Evolutionary conservation across 768 basidiomycete species (phyloP), one percentile per base, ranked within the genome.

Genomic region (Sutorius australiensis): DNA sequence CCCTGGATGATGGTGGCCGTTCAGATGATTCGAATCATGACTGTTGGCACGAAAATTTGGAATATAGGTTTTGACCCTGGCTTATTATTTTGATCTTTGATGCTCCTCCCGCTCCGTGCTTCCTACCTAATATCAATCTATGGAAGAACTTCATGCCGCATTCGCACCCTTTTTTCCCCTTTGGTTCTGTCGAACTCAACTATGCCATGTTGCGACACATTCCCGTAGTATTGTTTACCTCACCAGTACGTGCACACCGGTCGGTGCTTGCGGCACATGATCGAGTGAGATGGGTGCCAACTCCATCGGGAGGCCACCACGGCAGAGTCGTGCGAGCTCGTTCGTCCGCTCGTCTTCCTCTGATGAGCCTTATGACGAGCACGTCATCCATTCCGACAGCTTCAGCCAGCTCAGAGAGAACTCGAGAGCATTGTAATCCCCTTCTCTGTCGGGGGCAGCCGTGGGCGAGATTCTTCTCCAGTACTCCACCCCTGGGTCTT

Each of bases 321-420:
- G 8, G 31, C 46, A 17, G 54, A 62, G 47, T 40, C 42, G 13
- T 17, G 16, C 46, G 42, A 46, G 60, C 53, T 56, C 65, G 83
- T 38, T 14, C 81, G 62, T 76, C 73, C 6, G 19, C 28, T 40
- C 17, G 9, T 38, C 66, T 86, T 41, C 73, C 74, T 27, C 69
- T 85, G 17, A 80, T 83, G 75, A 32, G 32, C 78, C 79, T 31
- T 85, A 81, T 67, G 83, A 83, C 59, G 80, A 81, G 51, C 81
- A 77, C 59, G 72, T 75, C 47, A 74, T 77, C 57, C 77, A 76
- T 60, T 69, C 70, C 6, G 69, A 69, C 16, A 58, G 65, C 27
- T 82, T 83, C 64, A 71, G 71, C 53, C 79, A 68, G 6, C 66
- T 77, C 62, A 73, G 70, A 73, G 70, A 52, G 63, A 65, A 13